A percentile compares a stretch with the other conserved stretches of the same genome.
Evolutionary conservation across 768 basidiomycete species (phyloP).

Genomic region (Galerina marginata): DNA sequence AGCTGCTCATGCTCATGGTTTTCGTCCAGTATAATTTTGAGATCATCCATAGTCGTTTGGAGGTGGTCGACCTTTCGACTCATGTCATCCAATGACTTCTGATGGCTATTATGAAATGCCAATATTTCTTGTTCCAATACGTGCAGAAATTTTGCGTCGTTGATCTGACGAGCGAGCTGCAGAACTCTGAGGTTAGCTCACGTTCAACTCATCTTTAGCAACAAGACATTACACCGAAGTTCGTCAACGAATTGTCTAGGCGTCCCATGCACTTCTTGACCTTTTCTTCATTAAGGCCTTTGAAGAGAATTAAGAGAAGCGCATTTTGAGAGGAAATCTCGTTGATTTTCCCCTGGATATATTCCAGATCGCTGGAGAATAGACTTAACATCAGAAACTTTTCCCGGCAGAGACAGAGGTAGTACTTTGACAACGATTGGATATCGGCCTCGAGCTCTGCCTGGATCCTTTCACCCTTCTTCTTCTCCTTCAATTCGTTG

Average conservation of each 20-base stretch:
- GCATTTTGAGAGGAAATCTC: background rate
- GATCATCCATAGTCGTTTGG: background rate
- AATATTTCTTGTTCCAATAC: background rate
- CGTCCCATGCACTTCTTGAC: background rate
- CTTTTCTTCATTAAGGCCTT: background rate
- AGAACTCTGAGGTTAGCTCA: background rate
- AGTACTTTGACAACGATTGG: background rate
- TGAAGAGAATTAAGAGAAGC: background rate
- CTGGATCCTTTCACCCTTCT: background rate
- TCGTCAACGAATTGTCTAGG: background rate
- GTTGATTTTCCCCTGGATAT: constrained; percentile 2
- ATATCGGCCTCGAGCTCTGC: background rate
- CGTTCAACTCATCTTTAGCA: too few relatives aligned
- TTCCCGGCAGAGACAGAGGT: background rate
- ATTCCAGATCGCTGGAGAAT: background rate
- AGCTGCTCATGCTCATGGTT: background rate
- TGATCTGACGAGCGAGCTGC: background rate
- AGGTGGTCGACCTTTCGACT: background rate
- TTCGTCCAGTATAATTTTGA: background rate
- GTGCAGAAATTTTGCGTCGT: background rate
- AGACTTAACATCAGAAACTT: background rate
- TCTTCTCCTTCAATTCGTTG: background rate
- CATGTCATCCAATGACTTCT: background rate
- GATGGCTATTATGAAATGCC: background rate
- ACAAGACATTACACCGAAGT: background rate